Evolutionary conservation across 164 flowering plant genomes (phyloP).

Genomic region (Liquidambar formosana): DNA sequence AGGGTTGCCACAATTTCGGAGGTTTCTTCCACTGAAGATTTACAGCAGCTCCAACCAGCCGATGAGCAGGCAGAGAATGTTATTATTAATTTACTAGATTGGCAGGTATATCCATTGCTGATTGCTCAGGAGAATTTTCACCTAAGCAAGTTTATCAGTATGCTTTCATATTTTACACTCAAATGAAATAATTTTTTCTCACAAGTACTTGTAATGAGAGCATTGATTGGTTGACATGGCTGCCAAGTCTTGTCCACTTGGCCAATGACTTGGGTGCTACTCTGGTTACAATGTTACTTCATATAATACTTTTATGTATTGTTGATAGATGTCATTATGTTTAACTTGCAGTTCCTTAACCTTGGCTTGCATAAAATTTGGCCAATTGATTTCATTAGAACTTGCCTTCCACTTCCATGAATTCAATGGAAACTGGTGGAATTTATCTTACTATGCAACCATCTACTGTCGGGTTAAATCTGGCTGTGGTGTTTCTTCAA

Average conservation of each 20-base stretch:
- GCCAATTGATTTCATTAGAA: neutral
- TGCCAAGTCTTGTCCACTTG: too few species aligned
- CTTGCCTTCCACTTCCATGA: neutral
- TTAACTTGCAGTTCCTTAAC: neutral
- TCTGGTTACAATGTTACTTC: too few species aligned
- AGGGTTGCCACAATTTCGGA: slow-evolving; percentile 58
- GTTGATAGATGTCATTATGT: too few species aligned
- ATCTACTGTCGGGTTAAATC: too few species aligned
- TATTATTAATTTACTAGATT: slow-evolving; percentile 64
- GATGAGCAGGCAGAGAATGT: slow-evolving; percentile 49
- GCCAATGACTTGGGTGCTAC: too few species aligned
- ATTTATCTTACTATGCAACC: neutral
- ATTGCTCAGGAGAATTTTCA: neutral
- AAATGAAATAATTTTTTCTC: too few species aligned
- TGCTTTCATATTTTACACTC: neutral
- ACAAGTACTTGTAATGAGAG: too few species aligned
- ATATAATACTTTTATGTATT: too few species aligned
- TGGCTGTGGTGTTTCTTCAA: too few species aligned
- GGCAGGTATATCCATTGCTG: slow-evolving; percentile 61
- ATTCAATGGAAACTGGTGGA: neutral
- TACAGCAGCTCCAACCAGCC: slow-evolving; percentile 50
- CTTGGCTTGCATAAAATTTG: neutral
- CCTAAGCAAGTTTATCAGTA: neutral
- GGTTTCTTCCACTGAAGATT: slow-evolving; percentile 60
- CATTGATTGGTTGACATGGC: too few species aligned